Conservation (phyloP, 148 eudicot genomes). For the Silene conica region DNA sequence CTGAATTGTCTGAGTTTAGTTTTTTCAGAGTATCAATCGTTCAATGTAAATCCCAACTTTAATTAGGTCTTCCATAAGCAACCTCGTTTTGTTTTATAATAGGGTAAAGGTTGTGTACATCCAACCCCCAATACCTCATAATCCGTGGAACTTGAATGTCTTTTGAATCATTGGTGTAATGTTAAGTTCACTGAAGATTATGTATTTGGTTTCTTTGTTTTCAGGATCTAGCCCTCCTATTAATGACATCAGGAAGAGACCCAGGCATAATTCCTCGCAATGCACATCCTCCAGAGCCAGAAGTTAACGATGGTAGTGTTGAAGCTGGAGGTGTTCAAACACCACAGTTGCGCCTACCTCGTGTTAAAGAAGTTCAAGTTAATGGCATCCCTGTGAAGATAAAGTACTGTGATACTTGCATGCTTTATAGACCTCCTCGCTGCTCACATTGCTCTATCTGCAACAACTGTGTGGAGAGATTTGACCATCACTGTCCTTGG, state of each 20-base stretch:
- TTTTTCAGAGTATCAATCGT: not conserved
- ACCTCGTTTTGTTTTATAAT: no score
- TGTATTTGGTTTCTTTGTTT: constrained; percentile 9
- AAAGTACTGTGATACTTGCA: constrained; percentile 97
- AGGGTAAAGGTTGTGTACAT: no score
- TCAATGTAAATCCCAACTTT: not conserved
- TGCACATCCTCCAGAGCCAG: constrained; percentile 95
- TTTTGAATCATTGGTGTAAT: no score
- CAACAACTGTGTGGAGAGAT: constrained; percentile 96
- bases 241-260: constrained; percentile 93
- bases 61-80: no score
- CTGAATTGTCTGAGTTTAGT: not conserved
- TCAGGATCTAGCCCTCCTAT: constrained; percentile 79
- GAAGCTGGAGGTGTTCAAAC: constrained; percentile 84
- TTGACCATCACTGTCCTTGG: constrained; percentile 99
- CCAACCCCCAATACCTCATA: no score
- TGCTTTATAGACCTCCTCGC: constrained; percentile 98
- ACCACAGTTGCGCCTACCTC: constrained; percentile 88
- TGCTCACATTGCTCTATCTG: constrained; percentile 99
- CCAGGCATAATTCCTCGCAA: constrained; percentile 98
- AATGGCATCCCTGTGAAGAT: constrained; percentile 89
- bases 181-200: not conserved
- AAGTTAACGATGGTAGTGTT: constrained; percentile 63
- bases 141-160: no score
- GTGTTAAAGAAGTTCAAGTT: constrained; percentile 91